These are phyloP conservation scores for Ajuga chamaepitys DNA, from an alignment of 257 asterid species.

Conservation along the genomic window DNA sequence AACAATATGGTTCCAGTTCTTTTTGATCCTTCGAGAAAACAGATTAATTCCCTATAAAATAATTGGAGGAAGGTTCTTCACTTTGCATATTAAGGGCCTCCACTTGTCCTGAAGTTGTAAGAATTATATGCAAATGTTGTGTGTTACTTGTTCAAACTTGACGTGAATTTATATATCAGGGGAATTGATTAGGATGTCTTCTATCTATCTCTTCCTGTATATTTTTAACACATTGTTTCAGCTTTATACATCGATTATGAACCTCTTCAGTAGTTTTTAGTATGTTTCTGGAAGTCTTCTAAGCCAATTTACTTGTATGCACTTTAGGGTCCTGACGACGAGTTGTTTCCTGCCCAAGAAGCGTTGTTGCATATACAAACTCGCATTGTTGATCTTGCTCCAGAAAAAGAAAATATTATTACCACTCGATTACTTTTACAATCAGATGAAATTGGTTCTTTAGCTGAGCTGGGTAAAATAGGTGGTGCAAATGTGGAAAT, in stretches of 20 bases:
- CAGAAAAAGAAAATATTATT: constrained; percentile 66
- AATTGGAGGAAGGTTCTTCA: background rate
- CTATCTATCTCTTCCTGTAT: background rate
- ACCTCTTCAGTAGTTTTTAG: background rate
- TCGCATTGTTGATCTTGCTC: constrained; percentile 68
- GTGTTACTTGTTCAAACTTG: background rate
- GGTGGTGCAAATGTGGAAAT: constrained; percentile 61
- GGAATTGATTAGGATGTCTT: background rate
- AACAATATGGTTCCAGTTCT: background rate
- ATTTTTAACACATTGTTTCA: background rate
- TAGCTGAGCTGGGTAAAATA: constrained; percentile 48
- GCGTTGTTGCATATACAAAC: constrained; percentile 94
- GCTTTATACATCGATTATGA: constrained; percentile 1
- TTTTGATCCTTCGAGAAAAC: background rate
- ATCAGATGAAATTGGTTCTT: constrained; percentile 64
- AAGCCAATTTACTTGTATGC: constrained; percentile 24
- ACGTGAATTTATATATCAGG: background rate
- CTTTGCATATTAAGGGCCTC: background rate
- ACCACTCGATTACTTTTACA: constrained; percentile 73
- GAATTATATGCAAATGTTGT: background rate
- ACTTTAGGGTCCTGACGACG: constrained; percentile 87
- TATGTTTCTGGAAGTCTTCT: constrained; percentile 4
- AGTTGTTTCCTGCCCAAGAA: constrained; percentile 97
- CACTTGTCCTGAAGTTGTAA: background rate
- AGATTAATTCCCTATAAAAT: no score